phyloP scores from a whole-genome alignment of 164 flowering plant genomes.

The Warburgia ugandensis region DNA sequence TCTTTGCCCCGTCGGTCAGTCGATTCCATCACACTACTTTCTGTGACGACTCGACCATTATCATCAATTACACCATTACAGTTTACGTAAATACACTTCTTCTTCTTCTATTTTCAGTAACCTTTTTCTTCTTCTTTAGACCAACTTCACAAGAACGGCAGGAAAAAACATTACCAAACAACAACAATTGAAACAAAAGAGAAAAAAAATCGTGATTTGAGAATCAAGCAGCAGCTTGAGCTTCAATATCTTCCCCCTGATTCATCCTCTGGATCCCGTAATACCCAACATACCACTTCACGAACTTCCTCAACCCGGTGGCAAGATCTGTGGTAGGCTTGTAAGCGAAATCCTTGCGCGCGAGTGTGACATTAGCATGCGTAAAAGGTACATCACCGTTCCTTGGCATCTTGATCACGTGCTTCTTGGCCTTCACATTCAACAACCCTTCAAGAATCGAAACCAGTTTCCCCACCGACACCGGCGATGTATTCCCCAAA shows the following conservation, averaged over 20 bases:
- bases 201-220: too few species aligned
- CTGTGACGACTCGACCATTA: too few species aligned
- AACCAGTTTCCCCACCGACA: conserved; percentile 66
- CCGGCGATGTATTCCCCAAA: conserved; percentile 86
- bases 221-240: too few species aligned
- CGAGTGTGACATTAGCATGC: conserved; percentile 86
- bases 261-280: conserved; percentile 67
- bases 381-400: conserved; percentile 96
- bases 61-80: too few species aligned
- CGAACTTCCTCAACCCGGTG: conserved; percentile 78
- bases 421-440: conserved; percentile 62
- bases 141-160: too few species aligned
- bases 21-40: too few species aligned
- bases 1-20: too few species aligned
- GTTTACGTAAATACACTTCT: too few species aligned
- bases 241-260: conserved; percentile 17
- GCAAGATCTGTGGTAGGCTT: conserved; percentile 80
- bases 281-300: conserved; percentile 89
- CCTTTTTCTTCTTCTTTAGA: too few species aligned
- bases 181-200: too few species aligned
- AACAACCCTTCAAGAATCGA: conserved; percentile 50
- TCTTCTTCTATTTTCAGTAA: too few species aligned
- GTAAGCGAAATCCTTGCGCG: conserved; percentile 72
- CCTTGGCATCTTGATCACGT: conserved; percentile 73
- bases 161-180: too few species aligned